Evolutionary conservation across 352 stramenopile species (phyloP).

Genomic region (Blastocystis sp.): DNA sequence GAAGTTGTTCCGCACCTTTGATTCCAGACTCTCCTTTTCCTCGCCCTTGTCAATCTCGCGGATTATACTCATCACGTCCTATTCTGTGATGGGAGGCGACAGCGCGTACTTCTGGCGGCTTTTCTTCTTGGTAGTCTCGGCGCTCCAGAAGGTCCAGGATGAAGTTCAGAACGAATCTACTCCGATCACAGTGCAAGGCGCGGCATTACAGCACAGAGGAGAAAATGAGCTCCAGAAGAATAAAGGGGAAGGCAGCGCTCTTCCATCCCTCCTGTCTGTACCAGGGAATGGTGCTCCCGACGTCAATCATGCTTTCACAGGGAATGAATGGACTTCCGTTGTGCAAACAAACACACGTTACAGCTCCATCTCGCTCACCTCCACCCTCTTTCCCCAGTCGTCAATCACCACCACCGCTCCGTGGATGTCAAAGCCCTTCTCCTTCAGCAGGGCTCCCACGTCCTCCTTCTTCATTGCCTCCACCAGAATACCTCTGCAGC

Average conservation of each 20-base stretch:
- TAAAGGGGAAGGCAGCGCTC: background rate
- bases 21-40: constrained; percentile 18
- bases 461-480: background rate
- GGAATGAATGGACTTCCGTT: background rate
- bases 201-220: background rate
- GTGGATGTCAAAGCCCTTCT: background rate
- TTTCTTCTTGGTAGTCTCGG: background rate
- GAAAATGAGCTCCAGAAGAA: background rate
- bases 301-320: background rate
- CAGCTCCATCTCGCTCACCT: background rate
- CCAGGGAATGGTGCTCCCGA: background rate
- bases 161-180: constrained; percentile 1
- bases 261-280: background rate
- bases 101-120: constrained; percentile 13
- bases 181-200: background rate
- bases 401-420: constrained; percentile 42
- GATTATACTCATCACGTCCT: constrained; percentile 57
- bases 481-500: constrained; percentile 14
- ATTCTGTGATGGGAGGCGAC: background rate
- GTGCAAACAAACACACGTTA: constrained; percentile 27
- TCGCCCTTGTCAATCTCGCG: constrained; percentile 32
- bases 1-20: constrained; percentile 10
- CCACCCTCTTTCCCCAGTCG: constrained; percentile 38
- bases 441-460: background rate
- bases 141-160: constrained; percentile 15